Percentiles rank a stretch among this genome's conserved stretches.
phyloP scores from a whole-genome alignment of 768 basidiomycete genomes.

The Neoboletus brunneissimus region DNA sequence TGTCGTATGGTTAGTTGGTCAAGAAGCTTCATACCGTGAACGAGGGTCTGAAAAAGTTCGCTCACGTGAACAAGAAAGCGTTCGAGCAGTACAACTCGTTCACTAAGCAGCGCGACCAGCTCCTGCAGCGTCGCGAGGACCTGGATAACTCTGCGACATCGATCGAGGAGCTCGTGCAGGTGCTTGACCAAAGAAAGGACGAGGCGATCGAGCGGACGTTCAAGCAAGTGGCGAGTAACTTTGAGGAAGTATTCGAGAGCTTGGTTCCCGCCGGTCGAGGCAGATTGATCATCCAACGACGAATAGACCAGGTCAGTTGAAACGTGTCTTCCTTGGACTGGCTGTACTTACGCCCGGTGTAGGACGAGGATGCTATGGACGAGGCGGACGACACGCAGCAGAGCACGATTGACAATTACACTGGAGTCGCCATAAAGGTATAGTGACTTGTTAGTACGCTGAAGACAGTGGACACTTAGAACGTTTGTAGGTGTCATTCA shows the following conservation, averaged over 20 bases:
- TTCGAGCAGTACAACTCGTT: slow-evolving; percentile 99
- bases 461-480: neutral
- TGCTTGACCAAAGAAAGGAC: slow-evolving; percentile 94
- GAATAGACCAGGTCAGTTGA: slow-evolving; percentile 69
- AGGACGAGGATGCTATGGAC: slow-evolving; percentile 70
- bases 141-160: slow-evolving; percentile 85
- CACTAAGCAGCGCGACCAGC: slow-evolving; percentile 94
- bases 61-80: slow-evolving; percentile 99
- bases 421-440: slow-evolving; percentile 94
- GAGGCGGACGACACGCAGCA: slow-evolving; percentile 73
- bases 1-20: slow-evolving; percentile 58
- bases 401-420: slow-evolving; percentile 87
- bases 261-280: slow-evolving; percentile 94
- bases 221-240: slow-evolving; percentile 96
- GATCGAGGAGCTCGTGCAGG: slow-evolving; percentile 90
- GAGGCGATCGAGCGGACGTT: slow-evolving; percentile 99
- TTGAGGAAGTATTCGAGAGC: slow-evolving; percentile 95
- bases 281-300: slow-evolving; percentile 85
- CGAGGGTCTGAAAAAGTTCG: slow-evolving; percentile 92
- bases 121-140: slow-evolving; percentile 83
- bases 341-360: neutral
- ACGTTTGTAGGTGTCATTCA: slow-evolving; percentile 85
- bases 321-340: neutral
- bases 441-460: neutral
- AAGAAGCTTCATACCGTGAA: slow-evolving; percentile 92